Evolutionary conservation across 371 early-diverging fungal species (phyloP).

Genomic region (Circinella umbellata): DNA sequence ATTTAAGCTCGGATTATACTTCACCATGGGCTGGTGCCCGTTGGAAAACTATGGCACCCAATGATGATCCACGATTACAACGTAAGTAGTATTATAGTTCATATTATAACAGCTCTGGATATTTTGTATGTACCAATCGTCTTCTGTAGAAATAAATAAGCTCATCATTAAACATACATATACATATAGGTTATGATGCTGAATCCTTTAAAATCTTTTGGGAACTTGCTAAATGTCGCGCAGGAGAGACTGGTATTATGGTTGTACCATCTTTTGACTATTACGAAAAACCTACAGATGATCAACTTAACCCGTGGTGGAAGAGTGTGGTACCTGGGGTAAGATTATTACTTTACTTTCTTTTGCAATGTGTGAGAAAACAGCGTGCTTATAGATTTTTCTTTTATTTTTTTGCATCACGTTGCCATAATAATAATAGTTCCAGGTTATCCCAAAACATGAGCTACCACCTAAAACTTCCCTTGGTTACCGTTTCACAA

Average conservation of each 20-base stretch:
- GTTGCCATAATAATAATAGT: neutral
- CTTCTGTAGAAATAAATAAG: no score
- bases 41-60: slow-evolving; percentile 68
- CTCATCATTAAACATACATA: no score
- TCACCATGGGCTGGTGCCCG: slow-evolving; percentile 75
- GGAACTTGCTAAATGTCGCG: slow-evolving; percentile 33
- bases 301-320: slow-evolving; percentile 57
- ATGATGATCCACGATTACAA: slow-evolving; percentile 48
- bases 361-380: neutral
- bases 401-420: neutral
- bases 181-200: slow-evolving; percentile 28
- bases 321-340: slow-evolving; percentile 54
- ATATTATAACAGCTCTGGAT: neutral
- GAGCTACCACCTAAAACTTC: slow-evolving; percentile 26
- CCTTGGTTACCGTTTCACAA: slow-evolving; percentile 56
- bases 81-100: slow-evolving; percentile 23
- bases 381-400: neutral
- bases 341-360: slow-evolving; percentile 19
- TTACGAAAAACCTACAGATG: slow-evolving; percentile 39
- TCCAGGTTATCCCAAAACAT: slow-evolving; percentile 52
- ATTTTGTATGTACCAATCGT: neutral
- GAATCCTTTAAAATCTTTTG: slow-evolving; percentile 36
- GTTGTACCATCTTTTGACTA: slow-evolving; percentile 38
- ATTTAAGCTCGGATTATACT: slow-evolving; percentile 55
- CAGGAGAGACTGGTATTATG: slow-evolving; percentile 37